Percentiles rank a stretch among this genome's conserved stretches.
Conservation (phyloP, 2,329 filamentous ascomycete species). For the Cladophialophora exuberans region DNA sequence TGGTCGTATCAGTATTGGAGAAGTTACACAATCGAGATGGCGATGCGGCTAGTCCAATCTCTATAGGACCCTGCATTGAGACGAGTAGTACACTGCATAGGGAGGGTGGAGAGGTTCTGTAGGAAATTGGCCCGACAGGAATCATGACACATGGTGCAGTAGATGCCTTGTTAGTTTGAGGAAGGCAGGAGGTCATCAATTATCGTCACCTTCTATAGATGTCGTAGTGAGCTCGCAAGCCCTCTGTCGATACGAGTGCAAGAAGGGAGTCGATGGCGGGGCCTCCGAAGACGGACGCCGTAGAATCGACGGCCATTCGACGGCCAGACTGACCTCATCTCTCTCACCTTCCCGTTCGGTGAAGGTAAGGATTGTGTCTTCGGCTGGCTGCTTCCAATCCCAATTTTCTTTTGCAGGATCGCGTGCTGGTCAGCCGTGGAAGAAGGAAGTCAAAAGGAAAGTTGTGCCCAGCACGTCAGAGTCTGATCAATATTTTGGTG, state of each 20-base stretch:
- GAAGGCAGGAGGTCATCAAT: constrained; percentile 1
- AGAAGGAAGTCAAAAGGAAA: neutral
- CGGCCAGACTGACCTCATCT: neutral
- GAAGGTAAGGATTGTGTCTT: neutral
- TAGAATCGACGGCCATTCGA: neutral
- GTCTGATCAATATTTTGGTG: no score
- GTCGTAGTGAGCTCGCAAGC: constrained; percentile 1
- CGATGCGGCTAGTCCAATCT: no score
- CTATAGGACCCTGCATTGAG: no score
- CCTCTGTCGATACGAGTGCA: neutral
- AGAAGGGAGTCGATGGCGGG: neutral
- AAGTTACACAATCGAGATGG: no score
- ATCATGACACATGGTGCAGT: neutral
- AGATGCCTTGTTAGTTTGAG: neutral
- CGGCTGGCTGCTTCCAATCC: constrained; percentile 7
- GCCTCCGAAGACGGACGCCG: neutral
- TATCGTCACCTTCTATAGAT: constrained; percentile 1
- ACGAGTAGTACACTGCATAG: no score
- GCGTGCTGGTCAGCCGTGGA: constrained; percentile 12
- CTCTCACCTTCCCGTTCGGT: constrained; percentile 14
- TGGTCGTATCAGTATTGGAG: no score
- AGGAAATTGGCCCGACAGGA: no score
- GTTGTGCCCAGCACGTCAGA: neutral
- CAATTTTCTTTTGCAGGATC: neutral
- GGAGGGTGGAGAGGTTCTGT: no score